Base-by-base conservation (phyloP, 2,329 filamentous ascomycete species). In the Microsporum audouinii region DNA sequence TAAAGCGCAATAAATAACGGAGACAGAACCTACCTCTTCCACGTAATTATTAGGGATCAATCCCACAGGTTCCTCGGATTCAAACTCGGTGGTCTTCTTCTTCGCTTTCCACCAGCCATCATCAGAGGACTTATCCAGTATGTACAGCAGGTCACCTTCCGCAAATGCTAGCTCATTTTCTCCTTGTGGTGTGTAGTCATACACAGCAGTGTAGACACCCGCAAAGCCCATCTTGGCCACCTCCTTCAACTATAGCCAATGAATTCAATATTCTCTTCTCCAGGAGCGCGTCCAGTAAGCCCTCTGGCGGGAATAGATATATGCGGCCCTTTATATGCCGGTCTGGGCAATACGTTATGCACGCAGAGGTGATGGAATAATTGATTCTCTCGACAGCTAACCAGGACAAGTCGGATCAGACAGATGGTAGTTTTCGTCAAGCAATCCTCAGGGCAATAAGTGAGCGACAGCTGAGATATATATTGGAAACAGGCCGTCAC, bases 71-170 rank as follows among this genome's bases (percentile, higher is more conserved):
- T 96, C 91, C 49, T 96, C 91, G 47, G 95, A 91, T 49, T 95
- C 91, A 41, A 91, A 88, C 31, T 79, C 82, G 36, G 83, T 83
- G 65, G 91, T 90, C 77, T 87, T 89, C 80, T 95, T 96, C 80
- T 95, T 96, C 56, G 88, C 90, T 74, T 87, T 94, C 94, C 94
- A 97, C 94, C 94, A 97, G 72, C 90, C 85, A 73, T 88, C 87
- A 14, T 88, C 85, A 58, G 77, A 73, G 65, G 84, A 88, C 78
- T 95, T 95, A 69, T 95, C 89, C 61, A 95, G 77, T 62, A 96
- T 81, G 75, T 91, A 96, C 63, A 97, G 84, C 65, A 96, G 73
- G 75, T 96, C 92, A 62, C 91, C 91, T 71, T 96, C 91, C 61
- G 77, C 79, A 69, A 97, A 88, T 65, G 86, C 82, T 63, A 97